phyloP scores from a whole-genome alignment of 495 filamentous ascomycete genomes.

The Aspergillus leporis region DNA sequence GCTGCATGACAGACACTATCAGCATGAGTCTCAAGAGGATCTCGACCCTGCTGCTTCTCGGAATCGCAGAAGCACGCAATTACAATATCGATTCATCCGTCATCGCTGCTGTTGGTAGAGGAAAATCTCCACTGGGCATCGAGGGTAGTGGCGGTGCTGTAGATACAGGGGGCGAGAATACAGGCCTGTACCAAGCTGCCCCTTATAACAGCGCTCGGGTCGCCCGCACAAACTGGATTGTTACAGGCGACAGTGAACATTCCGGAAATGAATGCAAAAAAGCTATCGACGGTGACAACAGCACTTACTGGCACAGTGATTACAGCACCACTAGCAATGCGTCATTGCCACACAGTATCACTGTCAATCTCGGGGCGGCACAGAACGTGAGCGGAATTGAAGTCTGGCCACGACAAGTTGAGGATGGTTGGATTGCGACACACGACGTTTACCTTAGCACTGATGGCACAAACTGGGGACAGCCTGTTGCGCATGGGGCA shows the following conservation, averaged over 20 bases:
- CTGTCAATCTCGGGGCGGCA: neutral
- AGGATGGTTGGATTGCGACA: constrained; percentile 36
- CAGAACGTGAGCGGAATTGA: constrained; percentile 20
- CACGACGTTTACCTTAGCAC: constrained; percentile 43
- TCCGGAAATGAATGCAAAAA: neutral
- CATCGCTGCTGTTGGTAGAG: neutral
- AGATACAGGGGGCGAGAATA: constrained; percentile 1
- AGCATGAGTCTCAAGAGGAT: neutral
- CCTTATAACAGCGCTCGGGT: constrained; percentile 2
- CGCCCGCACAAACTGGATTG: neutral
- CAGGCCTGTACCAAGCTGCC: constrained; percentile 5
- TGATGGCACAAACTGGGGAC: constrained; percentile 36
- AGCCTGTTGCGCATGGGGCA: constrained; percentile 42
- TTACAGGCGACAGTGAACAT: neutral
- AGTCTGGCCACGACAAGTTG: constrained; percentile 33
- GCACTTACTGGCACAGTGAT: constrained; percentile 1
- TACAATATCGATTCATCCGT: neutral
- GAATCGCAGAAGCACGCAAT: neutral
- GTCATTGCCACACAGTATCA: neutral
- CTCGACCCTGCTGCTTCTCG: neutral
- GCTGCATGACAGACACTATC: neutral
- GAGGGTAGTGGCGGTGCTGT: constrained; percentile 1
- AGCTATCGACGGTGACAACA: neutral
- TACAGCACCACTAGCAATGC: neutral
- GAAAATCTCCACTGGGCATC: neutral